phyloP scores from a whole-genome alignment of 164 flowering plant species.

The Liquidambar formosana region DNA sequence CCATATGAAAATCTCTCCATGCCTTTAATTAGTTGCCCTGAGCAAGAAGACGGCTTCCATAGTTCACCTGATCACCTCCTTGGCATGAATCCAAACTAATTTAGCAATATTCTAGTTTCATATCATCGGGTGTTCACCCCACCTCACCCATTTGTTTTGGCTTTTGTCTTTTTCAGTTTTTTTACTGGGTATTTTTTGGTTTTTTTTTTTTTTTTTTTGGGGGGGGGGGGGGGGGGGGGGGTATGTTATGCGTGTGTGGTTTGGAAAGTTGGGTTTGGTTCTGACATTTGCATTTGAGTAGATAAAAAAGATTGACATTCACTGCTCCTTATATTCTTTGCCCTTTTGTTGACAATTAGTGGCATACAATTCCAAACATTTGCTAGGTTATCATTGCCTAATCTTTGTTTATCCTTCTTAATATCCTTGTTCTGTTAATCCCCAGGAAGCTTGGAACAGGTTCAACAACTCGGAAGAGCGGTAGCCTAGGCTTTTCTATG shows the following conservation, averaged over 20 bases:
- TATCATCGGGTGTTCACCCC: too few relatives aligned
- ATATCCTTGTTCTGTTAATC: background rate
- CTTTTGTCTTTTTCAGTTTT: too few relatives aligned
- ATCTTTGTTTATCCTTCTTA: background rate
- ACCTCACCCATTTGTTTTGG: too few relatives aligned
- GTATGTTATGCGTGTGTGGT: too few relatives aligned
- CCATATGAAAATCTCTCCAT: background rate
- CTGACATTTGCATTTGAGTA: background rate
- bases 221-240: too few relatives aligned
- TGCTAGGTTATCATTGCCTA: background rate
- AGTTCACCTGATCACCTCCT: background rate
- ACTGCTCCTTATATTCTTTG: background rate
- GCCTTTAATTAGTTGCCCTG: background rate
- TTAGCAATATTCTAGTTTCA: background rate
- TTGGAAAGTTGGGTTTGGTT: too few relatives aligned
- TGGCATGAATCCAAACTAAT: background rate
- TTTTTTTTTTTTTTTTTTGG: too few relatives aligned
- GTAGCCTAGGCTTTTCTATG: constrained; percentile 18
- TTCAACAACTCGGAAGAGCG: constrained; percentile 72
- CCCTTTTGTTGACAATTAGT: background rate
- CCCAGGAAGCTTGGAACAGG: constrained; percentile 68
- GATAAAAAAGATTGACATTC: background rate
- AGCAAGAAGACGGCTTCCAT: background rate
- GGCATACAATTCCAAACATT: background rate
- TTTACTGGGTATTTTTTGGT: too few relatives aligned